Evolutionary conservation across 2,329 filamentous ascomycete genomes (phyloP), one percentile per base, ranked within the genome.

Genomic region (Fusarium decemcellulare): DNA sequence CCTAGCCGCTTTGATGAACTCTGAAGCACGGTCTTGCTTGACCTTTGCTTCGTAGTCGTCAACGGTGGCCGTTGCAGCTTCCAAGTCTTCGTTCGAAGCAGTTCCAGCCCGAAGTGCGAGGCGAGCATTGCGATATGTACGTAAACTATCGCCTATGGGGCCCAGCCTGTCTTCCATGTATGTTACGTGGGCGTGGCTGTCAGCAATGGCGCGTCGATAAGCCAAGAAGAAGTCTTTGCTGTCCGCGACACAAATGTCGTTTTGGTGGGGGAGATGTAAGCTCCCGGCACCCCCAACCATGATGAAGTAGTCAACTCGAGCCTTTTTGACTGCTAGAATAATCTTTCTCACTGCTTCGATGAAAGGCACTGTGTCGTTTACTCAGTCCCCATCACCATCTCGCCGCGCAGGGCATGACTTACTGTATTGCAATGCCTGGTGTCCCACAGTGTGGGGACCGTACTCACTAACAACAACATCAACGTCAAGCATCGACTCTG

Each of bases 141-240:
- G 43, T 6, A 62, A 30, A 3, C 18, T 23, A 7, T 29, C 23
- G 4, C 59, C 62, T 23, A 65, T 10, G 1, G 62, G 36, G 2
- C 62, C 62, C 4, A 65, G 34, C 7, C 62, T 61, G 10, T 61
- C 58, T 15, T 65, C 62, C 58, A 65, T 61, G 9, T 65, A 65
- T 4, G 46, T 48, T 4, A 65, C 62, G 39, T 65, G 62, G 8
- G 62, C 58, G 15, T 61, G 42, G 51, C 58, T 65, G 18, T 65
- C 62, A 1, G 62, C 52, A 16, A 65, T 57, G 11, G 29, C 62
- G 2, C 58, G 52, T 4, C 62, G 39, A n/a, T 65, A 65, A 23
- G 46, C 44, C 6, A 65, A 16, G 8, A 44, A 58, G 34, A 61
- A 65, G 23, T 48, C 46, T 18, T 57, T 50, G 39, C 58, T 65